Base-by-base conservation (phyloP, 2,329 filamentous ascomycete species). In the Blumeriella jaapii region DNA sequence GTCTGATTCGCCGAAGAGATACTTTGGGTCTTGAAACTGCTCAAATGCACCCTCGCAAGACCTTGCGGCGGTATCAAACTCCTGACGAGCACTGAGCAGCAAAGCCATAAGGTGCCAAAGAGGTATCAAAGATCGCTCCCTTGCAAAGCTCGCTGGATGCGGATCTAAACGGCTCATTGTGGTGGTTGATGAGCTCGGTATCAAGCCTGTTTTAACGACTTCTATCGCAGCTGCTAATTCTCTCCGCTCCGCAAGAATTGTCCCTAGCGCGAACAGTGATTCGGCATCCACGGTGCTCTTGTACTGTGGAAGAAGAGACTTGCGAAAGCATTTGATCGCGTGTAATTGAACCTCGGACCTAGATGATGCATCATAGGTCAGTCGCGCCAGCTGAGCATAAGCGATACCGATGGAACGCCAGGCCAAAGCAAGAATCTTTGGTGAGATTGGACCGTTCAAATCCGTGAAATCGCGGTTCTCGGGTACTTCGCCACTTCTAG, bases 41-140 rank as follows among this genome's bases (percentile, higher is more conserved):
- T 94, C 86, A 53, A 96, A 82, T 3, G 86, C 87, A 16, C 84
- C 86, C 54, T 93, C 85, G 48, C 87, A 96, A 19, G 86, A 80
- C 51, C 79, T 78, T 17, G 74, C 71, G 2, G 91, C 87, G 56
- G 82, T 80, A 31, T 74, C 64, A 50, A 82, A 93, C 44, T 95
- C 86, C 46, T 93, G 82, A 45, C 82, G 77, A 1, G 86, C 84
- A 46, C 84, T 94, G 18, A 96, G 62, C 14, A 96, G 66, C 15
- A 98, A 67, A 0, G 85, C 79, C 29, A 98, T 68, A 11, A 98
- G 67, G 62, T 98, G 91, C 87, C 91, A 95, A 15, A 95, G 60
- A 2, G 87, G 79, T 15, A 96, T 76, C 20, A 78, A 59, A 5
- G 71, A 68, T 29, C 74, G 65, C 54, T 85, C 77, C 37, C 74